Conservation (phyloP, 257 asterid genomes). For the Solanum gracilifrons region DNA sequence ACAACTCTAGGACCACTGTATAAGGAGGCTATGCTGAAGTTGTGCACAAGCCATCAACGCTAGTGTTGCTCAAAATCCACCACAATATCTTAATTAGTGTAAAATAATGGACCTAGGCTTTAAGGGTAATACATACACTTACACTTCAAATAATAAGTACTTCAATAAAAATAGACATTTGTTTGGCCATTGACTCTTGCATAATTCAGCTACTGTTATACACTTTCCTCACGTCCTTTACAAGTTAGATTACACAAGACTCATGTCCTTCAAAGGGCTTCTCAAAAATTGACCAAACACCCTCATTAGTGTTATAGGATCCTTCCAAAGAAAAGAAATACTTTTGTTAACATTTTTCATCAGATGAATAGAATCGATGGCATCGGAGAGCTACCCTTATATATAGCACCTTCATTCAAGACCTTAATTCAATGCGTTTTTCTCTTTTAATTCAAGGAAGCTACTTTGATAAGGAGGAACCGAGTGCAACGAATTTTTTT, state of each 20-base stretch:
- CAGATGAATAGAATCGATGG: neutral
- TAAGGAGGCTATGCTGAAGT: neutral
- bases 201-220: neutral
- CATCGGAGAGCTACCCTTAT: neutral
- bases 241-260: neutral
- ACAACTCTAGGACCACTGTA: too few relatives aligned
- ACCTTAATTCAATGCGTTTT: too few relatives aligned
- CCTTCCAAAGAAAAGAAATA: neutral
- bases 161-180: neutral
- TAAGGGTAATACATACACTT: too few relatives aligned
- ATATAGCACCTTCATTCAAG: neutral
- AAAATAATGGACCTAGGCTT: neutral
- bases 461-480: neutral
- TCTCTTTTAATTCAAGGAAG: too few relatives aligned
- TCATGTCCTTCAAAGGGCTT: neutral
- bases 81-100: neutral
- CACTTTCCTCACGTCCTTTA: neutral
- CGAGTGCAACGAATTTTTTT: neutral
- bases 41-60: neutral
- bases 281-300: neutral
- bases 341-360: neutral
- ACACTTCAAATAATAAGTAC: neutral
- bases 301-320: neutral
- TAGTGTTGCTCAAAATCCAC: neutral
- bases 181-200: neutral